Evolutionary conservation across 2,329 filamentous ascomycete species (phyloP), one percentile per base, ranked within the genome.

Genomic region (Sordariomycetes sp.): DNA sequence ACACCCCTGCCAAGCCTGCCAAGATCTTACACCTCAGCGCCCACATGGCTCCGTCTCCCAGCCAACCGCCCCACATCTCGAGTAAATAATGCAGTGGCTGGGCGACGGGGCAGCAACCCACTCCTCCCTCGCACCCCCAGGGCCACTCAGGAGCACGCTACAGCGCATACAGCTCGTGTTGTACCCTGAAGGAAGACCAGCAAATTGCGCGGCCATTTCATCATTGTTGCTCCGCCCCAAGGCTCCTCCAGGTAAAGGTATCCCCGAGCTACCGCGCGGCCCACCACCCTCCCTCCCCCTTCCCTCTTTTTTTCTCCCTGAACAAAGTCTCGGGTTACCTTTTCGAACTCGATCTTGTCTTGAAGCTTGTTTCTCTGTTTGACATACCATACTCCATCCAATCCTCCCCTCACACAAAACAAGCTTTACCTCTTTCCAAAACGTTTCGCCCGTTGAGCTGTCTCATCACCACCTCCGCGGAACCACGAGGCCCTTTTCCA

Each of bases 81-180:
- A 56, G 54, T 56, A 56, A 56, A 56, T 56, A 56, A 56, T 46
- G 35, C 54, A 56, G 54, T 56, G 54, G 54, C 54, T 46, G 24
- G 54, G 54, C 54, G 54, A 56, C 54, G 54, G 46, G 35, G 18
- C 7, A 24, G 37, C 54, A 56, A 46, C 35, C 40, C 14, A 28
- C 53, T 37, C 28, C 28, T 32, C 28, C 28, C 28, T 32, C 28
- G 28, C 8, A 32, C 4, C 28, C 40, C 16, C 40, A 7, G 40
- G n/a, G n/a, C 40, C 40, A 46, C 40, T 46, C 16, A 46, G 37
- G 40, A 46, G 40, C 18, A 7, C 40, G n/a, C 40, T 7, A n/a
- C 40, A 32, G 28, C 4, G 28, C 28, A 32, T 32, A 32, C 40
- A 16, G 16, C 37, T 46, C 40, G 40, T 46, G n/a, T 46, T 46